Conservation (phyloP, 768 basidiomycete species). For the Naematelia encephala region DNA sequence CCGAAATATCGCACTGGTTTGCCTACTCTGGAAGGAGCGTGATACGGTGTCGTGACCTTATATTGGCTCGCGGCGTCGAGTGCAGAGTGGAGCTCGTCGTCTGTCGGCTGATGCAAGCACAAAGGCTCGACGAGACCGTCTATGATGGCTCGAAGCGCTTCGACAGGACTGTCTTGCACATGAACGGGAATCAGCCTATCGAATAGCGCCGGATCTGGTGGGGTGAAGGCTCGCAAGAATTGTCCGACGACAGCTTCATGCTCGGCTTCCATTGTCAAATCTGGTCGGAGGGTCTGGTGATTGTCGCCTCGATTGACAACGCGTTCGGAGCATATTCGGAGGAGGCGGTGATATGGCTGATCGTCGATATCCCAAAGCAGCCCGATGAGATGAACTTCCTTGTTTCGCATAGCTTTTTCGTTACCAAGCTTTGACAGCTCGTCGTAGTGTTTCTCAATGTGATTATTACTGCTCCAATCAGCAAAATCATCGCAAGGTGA, state of each 20-base stretch:
- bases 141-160: slow-evolving; percentile 64
- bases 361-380: slow-evolving; percentile 69
- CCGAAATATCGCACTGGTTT: slow-evolving; percentile 62
- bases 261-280: slow-evolving; percentile 54
- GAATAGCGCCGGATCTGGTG: slow-evolving; percentile 60
- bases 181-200: slow-evolving; percentile 56
- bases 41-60: slow-evolving; percentile 42
- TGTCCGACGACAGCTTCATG: slow-evolving; percentile 81
- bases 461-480: slow-evolving; percentile 68
- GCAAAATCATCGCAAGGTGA: slow-evolving; percentile 9
- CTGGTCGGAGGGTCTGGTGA: slow-evolving; percentile 72
- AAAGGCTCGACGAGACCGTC: slow-evolving; percentile 57
- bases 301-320: slow-evolving; percentile 71
- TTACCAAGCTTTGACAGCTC: slow-evolving; percentile 61
- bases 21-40: slow-evolving; percentile 44
- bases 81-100: slow-evolving; percentile 60
- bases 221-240: slow-evolving; percentile 60
- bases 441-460: slow-evolving; percentile 72
- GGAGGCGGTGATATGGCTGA: slow-evolving; percentile 60
- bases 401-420: slow-evolving; percentile 30
- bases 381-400: slow-evolving; percentile 69
- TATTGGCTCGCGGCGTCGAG: slow-evolving; percentile 55
- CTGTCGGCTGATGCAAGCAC: slow-evolving; percentile 57
- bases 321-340: slow-evolving; percentile 74
- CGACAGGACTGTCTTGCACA: slow-evolving; percentile 56